phyloP scores from a whole-genome alignment of 75 land plant species.

The Azolla pinnata region DNA sequence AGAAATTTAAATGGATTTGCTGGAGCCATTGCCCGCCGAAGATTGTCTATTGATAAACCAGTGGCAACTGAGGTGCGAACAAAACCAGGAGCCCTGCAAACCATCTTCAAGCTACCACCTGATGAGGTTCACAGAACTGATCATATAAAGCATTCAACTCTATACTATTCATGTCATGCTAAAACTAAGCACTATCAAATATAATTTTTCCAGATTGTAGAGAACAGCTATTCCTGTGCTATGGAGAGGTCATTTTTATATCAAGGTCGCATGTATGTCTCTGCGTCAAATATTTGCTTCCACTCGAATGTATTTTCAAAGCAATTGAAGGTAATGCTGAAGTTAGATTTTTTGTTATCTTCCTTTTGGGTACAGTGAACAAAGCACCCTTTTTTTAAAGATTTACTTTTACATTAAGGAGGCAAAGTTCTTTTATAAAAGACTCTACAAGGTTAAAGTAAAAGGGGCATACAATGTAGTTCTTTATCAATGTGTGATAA shows the following conservation, averaged over 20 bases:
- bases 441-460: no score
- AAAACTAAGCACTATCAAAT: background rate
- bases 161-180: background rate
- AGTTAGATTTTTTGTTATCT: no score
- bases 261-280: conserved; percentile 98
- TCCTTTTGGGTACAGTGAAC: no score
- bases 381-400: no score
- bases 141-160: background rate
- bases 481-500: no score
- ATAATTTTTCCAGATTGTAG: conserved; percentile 83
- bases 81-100: conserved; percentile 88
- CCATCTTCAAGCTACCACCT: conserved; percentile 74
- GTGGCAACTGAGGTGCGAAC: conserved; percentile 83
- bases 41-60: conserved; percentile 48
- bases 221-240: conserved; percentile 94
- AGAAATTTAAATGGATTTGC: conserved; percentile 58
- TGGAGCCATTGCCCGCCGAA: conserved; percentile 58
- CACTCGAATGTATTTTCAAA: conserved; percentile 98
- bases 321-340: conserved; percentile 98
- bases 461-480: no score
- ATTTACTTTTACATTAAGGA: no score
- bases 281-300: conserved; percentile 94
- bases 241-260: conserved; percentile 95
- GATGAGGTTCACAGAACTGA: conserved; percentile 53
- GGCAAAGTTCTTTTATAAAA: no score